Evolutionary conservation across 2,329 filamentous ascomycete species (phyloP).

Genomic region (Cordyceps militaris): DNA sequence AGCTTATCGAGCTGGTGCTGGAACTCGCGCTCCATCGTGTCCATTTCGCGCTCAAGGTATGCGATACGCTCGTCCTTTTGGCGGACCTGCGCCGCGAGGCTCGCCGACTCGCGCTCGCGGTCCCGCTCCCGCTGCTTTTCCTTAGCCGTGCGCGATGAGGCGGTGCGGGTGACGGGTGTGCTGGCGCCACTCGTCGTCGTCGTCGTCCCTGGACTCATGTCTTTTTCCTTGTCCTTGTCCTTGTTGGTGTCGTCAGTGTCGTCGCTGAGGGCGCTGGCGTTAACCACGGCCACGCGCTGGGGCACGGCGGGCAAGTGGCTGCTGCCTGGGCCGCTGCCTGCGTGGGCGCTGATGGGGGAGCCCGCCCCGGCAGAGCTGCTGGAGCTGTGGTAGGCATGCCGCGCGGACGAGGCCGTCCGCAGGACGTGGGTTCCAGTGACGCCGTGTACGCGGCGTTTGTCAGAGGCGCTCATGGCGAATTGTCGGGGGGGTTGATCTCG

Average conservation of each 20-base stretch:
- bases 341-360: slow-evolving; percentile 13
- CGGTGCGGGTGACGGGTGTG: slow-evolving; percentile 15
- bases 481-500: background rate
- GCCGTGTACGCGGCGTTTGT: slow-evolving; percentile 36
- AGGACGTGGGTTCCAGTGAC: slow-evolving; percentile 19
- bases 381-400: slow-evolving; percentile 5
- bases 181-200: slow-evolving; percentile 8
- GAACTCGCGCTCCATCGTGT: slow-evolving; percentile 47
- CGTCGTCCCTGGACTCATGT: slow-evolving; percentile 14
- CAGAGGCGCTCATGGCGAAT: slow-evolving; percentile 32
- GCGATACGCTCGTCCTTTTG: slow-evolving; percentile 48
- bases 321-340: slow-evolving; percentile 25
- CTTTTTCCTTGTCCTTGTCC: slow-evolving; percentile 19
- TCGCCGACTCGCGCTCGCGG: slow-evolving; percentile 21
- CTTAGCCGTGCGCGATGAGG: background rate
- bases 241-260: slow-evolving; percentile 22
- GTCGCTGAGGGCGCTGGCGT: slow-evolving; percentile 18
- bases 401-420: slow-evolving; percentile 16
- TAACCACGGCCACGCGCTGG: slow-evolving; percentile 24
- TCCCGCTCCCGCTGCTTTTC: slow-evolving; percentile 15
- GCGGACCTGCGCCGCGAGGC: slow-evolving; percentile 26
- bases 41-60: slow-evolving; percentile 45
- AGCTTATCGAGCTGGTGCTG: slow-evolving; percentile 45
- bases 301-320: slow-evolving; percentile 24
- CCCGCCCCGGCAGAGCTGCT: slow-evolving; percentile 14